Base-by-base conservation (phyloP, 352 stramenopile genomes). In the Peronosclerospora sorghi region DNA sequence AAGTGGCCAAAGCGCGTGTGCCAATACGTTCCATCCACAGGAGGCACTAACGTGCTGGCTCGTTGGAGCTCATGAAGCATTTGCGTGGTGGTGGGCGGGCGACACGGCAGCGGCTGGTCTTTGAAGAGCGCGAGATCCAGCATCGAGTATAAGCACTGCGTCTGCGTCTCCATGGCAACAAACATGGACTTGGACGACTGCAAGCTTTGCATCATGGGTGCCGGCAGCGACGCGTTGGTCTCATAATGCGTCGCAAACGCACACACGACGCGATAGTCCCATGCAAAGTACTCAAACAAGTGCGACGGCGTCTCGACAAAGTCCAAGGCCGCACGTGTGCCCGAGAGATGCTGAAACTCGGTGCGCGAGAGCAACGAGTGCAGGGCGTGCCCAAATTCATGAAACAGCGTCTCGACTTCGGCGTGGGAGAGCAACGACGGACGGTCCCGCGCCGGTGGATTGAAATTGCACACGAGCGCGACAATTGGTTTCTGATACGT, bases 331-430 rank as follows among this genome's bases (percentile, higher is more conserved):
- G 84, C 88, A 13, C 94, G 76, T 9, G 94, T 98, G 15, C 96
- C 96, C 4, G 83, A 95, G 13, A 98, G 53, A 51, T 99, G 96
- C 72, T 99, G 96, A 52, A 98, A 98, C 41, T 94, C 81, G 5
- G 95, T 98, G 17, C 80, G 73, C 24, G 86, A 97, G 6, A 98
- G 65, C 27, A 98, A 58, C 13, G 94, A 98, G 64, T 99, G 95
- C 55, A 98, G 74, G 17, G 89, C 95, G 59, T 99, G 96, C 4
- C 96, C 96, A 54, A 98, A 98, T 67, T 99, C 95, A 54, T 99
- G 96, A 56, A 97, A 97, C 4, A 98, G 73, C 6, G 96, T 98
- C 73, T 98, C 92, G 8, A 97, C 86, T 63, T 98, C 94, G 0
- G 81, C 83, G 54, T 98, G 95, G 5, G 72, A 82, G 38, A 92